Base-by-base conservation (phyloP, 495 filamentous ascomycete genomes). In the Physcia stellaris region DNA sequence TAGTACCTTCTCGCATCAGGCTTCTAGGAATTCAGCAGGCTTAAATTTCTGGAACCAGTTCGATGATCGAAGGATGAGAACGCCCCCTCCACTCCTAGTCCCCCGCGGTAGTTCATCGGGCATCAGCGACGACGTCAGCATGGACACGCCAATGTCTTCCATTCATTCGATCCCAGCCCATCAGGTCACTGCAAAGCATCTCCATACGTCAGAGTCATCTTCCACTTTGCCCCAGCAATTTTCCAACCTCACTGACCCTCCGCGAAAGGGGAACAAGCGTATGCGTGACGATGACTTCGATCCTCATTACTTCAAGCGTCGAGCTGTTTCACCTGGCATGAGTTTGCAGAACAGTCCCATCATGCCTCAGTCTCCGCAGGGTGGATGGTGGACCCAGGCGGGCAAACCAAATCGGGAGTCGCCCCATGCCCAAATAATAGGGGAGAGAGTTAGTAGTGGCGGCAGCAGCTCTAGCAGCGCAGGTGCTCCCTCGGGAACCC, bases 241-340 rank as follows among this genome's bases (percentile, higher is more conserved):
- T 16, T 54, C 53, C 48, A 56, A 32, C 28, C 62, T 56, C 29
- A 71, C 76, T 11, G 84, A 86, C 35, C 75, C 86, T 24, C 73
- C 75, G 6, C 63, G 59, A 36, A 68, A 76, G 39, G 67, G 69
- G 45, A 70, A 73, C 33, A 93, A 94, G 54, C 76, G 87, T 13
- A 70, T 84, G 28, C 71, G 85, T 22, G 90, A 95, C 41, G 90
- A 96, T 52, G 85, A 94, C 46, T 82, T 94, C 41, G 87, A 96
- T 53, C 77, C 82, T 6, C 75, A 78, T 11, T 78, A 80, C 40
- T 83, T 99, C 63, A 99, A 99, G 59, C 73, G 90, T 15, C 73
- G 90, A 23, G 90, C 90, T 10, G 90, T 99, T 2, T 90, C 83
- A 28, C 90, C 90, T 4, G 84, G 90, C 12, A 75, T 94, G 68